phyloP scores from a whole-genome alignment of 768 basidiomycete genomes.

The Harrya chromipes region DNA sequence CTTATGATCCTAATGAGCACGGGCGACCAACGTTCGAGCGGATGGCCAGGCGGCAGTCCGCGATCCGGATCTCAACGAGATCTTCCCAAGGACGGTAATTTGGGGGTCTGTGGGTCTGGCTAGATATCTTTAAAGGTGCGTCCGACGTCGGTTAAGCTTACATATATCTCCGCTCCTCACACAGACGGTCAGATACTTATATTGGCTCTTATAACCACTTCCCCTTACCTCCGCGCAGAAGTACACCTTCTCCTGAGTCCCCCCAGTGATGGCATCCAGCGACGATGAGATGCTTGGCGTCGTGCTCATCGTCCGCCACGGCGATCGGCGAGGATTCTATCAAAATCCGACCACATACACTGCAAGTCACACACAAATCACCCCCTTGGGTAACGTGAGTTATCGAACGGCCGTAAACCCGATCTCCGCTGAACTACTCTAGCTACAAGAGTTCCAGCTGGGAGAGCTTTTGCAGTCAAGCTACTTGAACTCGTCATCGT shows the following conservation, averaged over 20 bases:
- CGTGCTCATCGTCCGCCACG: constrained; percentile 56
- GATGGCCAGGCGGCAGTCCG: no score
- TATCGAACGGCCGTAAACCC: background rate
- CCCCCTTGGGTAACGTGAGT: constrained; percentile 63
- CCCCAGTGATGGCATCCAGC: constrained; percentile 13
- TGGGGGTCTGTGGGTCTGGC: no score
- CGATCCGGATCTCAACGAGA: no score
- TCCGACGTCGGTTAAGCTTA: background rate
- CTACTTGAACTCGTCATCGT: constrained; percentile 53
- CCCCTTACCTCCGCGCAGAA: no score
- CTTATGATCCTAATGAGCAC: no score
- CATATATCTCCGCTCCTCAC: background rate
- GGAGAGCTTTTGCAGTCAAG: constrained; percentile 49
- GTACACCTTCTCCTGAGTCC: background rate
- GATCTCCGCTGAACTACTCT: background rate
- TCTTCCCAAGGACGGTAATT: no score
- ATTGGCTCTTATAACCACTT: background rate
- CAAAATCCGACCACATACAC: constrained; percentile 58
- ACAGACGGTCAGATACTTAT: background rate
- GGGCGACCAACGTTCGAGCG: no score
- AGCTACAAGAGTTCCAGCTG: constrained; percentile 59
- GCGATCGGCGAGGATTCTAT: constrained; percentile 65
- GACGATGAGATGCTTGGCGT: constrained; percentile 46
- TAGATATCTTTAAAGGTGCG: no score
- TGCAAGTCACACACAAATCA: constrained; percentile 55